Evolutionary conservation across 2,329 filamentous ascomycete species (phyloP), one percentile per base, ranked within the genome.

Genomic region (Aureobasidium sp.): DNA sequence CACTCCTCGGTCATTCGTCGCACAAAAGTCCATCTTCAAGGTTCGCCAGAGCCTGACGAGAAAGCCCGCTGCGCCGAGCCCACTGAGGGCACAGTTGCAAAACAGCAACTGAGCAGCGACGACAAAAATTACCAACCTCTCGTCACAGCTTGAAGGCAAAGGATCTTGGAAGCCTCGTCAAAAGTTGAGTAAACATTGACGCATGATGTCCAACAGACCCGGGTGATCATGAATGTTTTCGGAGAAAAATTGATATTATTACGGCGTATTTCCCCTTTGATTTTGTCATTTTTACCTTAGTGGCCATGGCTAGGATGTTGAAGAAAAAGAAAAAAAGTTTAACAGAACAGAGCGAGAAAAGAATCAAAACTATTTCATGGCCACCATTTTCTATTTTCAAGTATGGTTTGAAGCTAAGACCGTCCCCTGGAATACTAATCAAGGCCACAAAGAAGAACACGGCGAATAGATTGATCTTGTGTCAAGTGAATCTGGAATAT

Each of bases 11-110:
- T 55, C 62, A 47, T 47, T 50, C 39, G 37, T 56, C 43, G 56
- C 56, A 41, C 53, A 61, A 61, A 59, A 50, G 48, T 59, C 55
- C 47, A 41, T 55, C 56, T 51, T 41, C 50, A 50, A 48, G 50
- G 56, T 51, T 51, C 55, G 34, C 27, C 24, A 53, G 50, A 60
- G 56, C 41, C 56, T 63, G 55, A 60, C 50, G 39, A 59, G 62
- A 61, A 56, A 59, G 48, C 62, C 62, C 37, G 62, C 62, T 55
- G 62, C 62, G 55, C 55, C 62, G 56, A 63, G 62, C 50, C 62
- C 62, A 37, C 50, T 63, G 48, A 59, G 55, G 46, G 56, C 62
- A 24, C 50, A 55, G 48, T 52, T 53, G 46, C 62, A 63, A 39
- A 51, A 55, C 62, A 32, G 29, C 29, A 62, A 50, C 60, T 56